Base-by-base conservation (phyloP, 192 early-diverging fungal species). In the Helicostylum pulchrum region DNA sequence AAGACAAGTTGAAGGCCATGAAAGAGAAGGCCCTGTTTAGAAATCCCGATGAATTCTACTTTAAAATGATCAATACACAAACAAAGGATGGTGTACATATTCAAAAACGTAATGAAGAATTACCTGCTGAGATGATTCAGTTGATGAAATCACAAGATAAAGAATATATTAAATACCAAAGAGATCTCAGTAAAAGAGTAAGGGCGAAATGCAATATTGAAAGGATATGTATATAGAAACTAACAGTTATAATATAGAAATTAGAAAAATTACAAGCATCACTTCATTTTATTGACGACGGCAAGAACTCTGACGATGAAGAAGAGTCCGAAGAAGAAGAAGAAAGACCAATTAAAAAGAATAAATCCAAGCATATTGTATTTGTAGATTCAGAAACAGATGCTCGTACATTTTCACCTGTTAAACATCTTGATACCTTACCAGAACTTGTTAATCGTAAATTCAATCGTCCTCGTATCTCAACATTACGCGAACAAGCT, bases 21-120 rank as follows among this genome's bases (percentile, higher is more conserved):
- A 81, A 85, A 31, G 84, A 92, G 69, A 96, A 95, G 68, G 97
- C 97, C 3, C 75, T 85, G 12, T 79, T 85, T 58, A 78, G 88
- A 66, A 99, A 99, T 78, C 93, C 92, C 3, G 97, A 99, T 74
- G 97, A 99, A 80, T 99, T 99, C 74, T 97, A 98, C 82, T 96
- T 94, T 70, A 91, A 88, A 73, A 99, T 99, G 97, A 86, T 95
- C 72, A 89, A 89, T 66, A 68, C 85, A 19, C 85, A 89, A 66
- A 91, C 92, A 59, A 91, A 92, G 78, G 80, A 88, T 21, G 95
- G 95, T 15, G 88, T 89, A 1, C 95, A 97, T 66, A 65, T 91
- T 11, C 67, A 78, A 46, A 83, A 91, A 58, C 84, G 90, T 31
- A 85, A 88, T 50, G 74, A 90, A n/a, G 78, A 83, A 42, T 82